Evolutionary conservation across 495 filamentous ascomycete species (phyloP), one percentile per base, ranked within the genome.

Genomic region (Penicillium paradoxum): DNA sequence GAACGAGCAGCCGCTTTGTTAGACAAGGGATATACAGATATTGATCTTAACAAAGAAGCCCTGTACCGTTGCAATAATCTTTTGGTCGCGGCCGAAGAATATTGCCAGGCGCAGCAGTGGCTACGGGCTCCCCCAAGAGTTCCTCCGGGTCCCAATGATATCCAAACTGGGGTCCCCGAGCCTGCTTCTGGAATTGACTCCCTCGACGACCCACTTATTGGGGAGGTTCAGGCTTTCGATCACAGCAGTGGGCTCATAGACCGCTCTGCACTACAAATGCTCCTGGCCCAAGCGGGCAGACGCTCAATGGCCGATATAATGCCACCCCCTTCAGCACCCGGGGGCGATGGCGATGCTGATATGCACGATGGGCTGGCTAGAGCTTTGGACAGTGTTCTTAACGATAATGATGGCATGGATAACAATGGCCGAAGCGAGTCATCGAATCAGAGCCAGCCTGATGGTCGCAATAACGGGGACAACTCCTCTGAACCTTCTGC

Each of bases 31-130:
- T 83, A 70, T 52, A 40, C 47, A 22, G 74, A 80, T 27, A 62
- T 73, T 24, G 78, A 81, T 8, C 71, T 95, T 24, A 84, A 79
- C 13, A 76, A 75, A n/a, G 91, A 97, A 68, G 89, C 88, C 15
- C 69, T 91, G 4, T 95, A 87, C 61, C 83, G 91, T 21, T 91
- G 91, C 65, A 84, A 87, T 51, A 88, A 90, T 52, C 77, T 78
- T 24, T 58, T 68, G 10, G 62, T 65, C 6, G 64, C 74, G 8
- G 86, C 90, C 9, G 65, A 74, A 33, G 87, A 92, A 56, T 97
- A 97, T 60, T 93, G 89, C 66, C 77, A 72, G 40, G 79, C 79
- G 4, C 79, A 85, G 33, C 64, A 48, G 3, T 71, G 67, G 60
- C 51, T 75, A 11, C 66, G 70, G 30, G 55, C 66, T 5, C 68